Conservation (phyloP, 768 basidiomycete species). For the Lentinula raphanica region DNA sequence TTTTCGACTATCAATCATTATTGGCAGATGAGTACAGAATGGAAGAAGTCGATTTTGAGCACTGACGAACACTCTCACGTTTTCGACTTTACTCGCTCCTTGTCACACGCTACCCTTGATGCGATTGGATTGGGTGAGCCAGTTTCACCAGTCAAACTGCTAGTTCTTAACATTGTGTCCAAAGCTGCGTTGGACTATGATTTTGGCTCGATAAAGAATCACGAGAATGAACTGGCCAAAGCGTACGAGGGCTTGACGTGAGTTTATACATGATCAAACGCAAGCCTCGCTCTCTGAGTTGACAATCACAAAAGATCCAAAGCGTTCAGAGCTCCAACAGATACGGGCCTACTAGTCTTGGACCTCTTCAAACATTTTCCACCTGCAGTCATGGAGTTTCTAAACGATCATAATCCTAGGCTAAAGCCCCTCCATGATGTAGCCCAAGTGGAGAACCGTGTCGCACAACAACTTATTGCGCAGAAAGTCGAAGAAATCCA, state of each 20-base stretch:
- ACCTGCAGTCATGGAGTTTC: conserved; percentile 15
- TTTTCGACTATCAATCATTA: not conserved
- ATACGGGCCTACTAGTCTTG: not conserved
- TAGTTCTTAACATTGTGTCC: not conserved
- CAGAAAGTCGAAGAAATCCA: not conserved
- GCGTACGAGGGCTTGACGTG: conserved; percentile 34
- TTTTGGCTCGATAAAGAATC: conserved; percentile 35
- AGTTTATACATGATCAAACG: conserved; percentile 3
- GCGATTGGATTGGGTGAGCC: conserved; percentile 32
- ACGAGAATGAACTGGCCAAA: conserved; percentile 29
- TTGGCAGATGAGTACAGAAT: conserved; percentile 21
- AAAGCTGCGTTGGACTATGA: conserved; percentile 33
- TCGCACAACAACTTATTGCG: conserved; percentile 2
- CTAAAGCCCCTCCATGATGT: not conserved
- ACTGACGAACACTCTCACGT: conserved; percentile 9
- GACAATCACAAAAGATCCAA: not conserved
- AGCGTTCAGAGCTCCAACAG: conserved; percentile 16
- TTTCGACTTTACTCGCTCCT: conserved; percentile 22
- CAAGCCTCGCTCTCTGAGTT: not conserved
- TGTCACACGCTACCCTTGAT: conserved; percentile 30
- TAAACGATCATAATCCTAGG: conserved; percentile 8
- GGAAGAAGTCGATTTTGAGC: conserved; percentile 21
- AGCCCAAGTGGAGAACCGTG: not conserved
- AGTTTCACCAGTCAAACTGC: conserved; percentile 11
- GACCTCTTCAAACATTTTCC: conserved; percentile 9